Base-by-base conservation (phyloP, 139 green algal species). In the Astrephomene gubernaculifera region DNA sequence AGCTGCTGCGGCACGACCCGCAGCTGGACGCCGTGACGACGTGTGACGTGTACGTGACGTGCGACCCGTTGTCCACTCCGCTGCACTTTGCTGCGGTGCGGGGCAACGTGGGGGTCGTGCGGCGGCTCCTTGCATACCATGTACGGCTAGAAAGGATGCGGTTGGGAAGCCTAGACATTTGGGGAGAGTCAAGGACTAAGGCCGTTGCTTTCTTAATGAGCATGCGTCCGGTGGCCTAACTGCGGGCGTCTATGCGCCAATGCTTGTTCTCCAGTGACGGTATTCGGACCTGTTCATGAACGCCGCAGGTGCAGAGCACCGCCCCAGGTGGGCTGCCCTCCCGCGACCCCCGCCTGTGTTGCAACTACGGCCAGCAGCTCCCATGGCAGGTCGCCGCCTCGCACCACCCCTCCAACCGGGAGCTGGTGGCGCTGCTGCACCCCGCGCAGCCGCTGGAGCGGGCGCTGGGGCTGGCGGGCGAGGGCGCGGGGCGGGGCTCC, bases 391-490 rank as follows among this genome's bases (percentile, higher is more conserved):
- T 81, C 6, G 73, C 53, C 21, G 73, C 49, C 35, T 2, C 35
- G 9, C 36, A 81, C 73, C 73, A 81, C 73, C 52, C 73, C 2
- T 22, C 49, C 73, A 53, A 69, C 38, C 73, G 53, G 2, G 73
- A 81, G 35, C 36, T 81, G 73, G 33, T 81, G 49, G 35, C 52
- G 2, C 73, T 81, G 73, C 73, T 81, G 73, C 73, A 81, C 73
- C 73, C 73, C 2, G 53, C 53, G 6, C 52, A 24, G 27, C 24
- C 52, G 6, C 5, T 81, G 52, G 52, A 41, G 19, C 19, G 6
- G 22, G 73, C 33, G 35, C 49, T 81, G 52, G 73, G 73, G 2
- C 41, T 69, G 49, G 49, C 29, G 25, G 43, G 14, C 17, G 57
- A 2, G 25, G 29, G 4, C 0, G 45, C 19, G 5, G 49, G 25